Evolutionary conservation across 2,329 filamentous ascomycete genomes (phyloP), one percentile per base, ranked within the genome.

Genomic region (Hymenotorrendiella dingleyae): DNA sequence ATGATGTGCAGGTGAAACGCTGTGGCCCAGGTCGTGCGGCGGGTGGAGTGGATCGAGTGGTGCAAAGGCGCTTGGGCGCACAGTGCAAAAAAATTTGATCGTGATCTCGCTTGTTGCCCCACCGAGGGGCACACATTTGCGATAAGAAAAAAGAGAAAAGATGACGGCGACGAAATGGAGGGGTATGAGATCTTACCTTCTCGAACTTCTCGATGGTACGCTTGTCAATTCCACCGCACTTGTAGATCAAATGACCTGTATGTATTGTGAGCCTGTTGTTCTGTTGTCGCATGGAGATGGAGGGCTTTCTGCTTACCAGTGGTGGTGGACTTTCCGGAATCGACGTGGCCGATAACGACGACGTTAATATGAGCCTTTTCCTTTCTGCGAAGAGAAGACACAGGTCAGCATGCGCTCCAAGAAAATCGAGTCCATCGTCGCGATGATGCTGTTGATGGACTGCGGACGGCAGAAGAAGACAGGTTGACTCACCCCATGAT

Each of bases 161-260:
- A 21, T 24, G 11, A 32, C 38, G 19, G 43, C 29, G 42, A 52
- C 24, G 30, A 34, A 10, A 38, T 43, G 27, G 36, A 36, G 12
- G 26, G n/a, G n/a, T n/a, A n/a, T n/a, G n/a, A n/a, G 36, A 26
- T 40, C 81, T 70, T 74, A 94, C 89, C 88, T 98, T 98, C 90
- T 98, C 93, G 84, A 98, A 98, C 86, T 98, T 98, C 86, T 98
- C 93, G 71, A 98, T 98, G 74, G 91, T 97, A 89, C 93, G 91
- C 82, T 91, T 89, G 87, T 98, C 93, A 69, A 97, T 98, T 88
- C 93, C 93, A 85, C 93, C 93, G 81, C 93, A 97, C 86, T 98
- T 91, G 89, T 97, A 97, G 86, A 98, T 97, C 83, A 98, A 84
- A 80, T 91, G 83, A 72, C 83, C 81, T 64, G 73, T 85, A 70